These are phyloP conservation scores for Phytophthora rubi DNA, from an alignment of 352 stramenopile genomes.

Conservation along the genomic window DNA sequence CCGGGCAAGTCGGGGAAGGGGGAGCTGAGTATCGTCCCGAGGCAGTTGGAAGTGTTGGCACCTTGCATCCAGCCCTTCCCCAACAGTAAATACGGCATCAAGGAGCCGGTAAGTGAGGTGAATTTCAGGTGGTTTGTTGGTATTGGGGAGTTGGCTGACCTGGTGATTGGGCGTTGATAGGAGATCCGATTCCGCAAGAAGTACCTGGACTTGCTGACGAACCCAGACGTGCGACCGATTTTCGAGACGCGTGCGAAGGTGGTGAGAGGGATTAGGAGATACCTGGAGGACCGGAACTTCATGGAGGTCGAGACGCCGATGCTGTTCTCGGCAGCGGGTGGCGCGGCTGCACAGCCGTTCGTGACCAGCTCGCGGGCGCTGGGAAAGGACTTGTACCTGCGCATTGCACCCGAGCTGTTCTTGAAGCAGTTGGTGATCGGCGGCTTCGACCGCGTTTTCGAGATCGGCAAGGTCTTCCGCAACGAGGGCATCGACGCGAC, in stretches of 20 bases:
- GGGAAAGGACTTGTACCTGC: constrained; percentile 95
- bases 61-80: constrained; percentile 93
- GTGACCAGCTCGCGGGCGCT: constrained; percentile 98
- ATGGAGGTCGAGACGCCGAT: constrained; percentile 98
- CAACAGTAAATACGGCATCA: constrained; percentile 96
- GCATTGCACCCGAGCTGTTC: constrained; percentile 98
- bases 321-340: constrained; percentile 98
- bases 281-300: constrained; percentile 78
- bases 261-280: constrained; percentile 62
- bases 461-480: constrained; percentile 98
- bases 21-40: constrained; percentile 84
- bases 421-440: constrained; percentile 96
- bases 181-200: constrained; percentile 98
- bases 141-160: neutral
- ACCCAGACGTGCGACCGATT: constrained; percentile 91
- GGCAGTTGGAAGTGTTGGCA: constrained; percentile 92
- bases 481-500: constrained; percentile 98
- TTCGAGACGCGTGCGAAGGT: constrained; percentile 94
- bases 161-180: constrained; percentile 74
- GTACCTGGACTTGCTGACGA: constrained; percentile 99
- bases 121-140: neutral
- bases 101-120: constrained; percentile 65
- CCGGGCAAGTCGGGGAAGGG: constrained; percentile 84
- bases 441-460: constrained; percentile 98
- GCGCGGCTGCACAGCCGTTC: constrained; percentile 97